Conservation (phyloP, 495 filamentous ascomycete genomes). For the Trichoderma asperelloides region DNA sequence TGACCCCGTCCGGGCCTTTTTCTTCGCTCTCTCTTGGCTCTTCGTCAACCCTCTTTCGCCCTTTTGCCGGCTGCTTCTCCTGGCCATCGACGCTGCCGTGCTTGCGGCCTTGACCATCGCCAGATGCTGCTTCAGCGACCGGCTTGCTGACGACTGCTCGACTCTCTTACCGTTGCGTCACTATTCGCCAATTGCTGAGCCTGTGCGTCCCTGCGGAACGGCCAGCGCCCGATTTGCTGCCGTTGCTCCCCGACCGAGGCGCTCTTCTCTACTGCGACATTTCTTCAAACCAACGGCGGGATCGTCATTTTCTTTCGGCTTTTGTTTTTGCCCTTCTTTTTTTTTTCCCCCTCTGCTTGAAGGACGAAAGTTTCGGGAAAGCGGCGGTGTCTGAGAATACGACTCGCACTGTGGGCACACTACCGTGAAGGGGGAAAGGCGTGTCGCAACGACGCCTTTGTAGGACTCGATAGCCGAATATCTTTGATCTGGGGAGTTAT, state of each 20-base stretch:
- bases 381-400: neutral
- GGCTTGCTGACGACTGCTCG: neutral
- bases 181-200: slow-evolving; percentile 2
- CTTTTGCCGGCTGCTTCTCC: neutral
- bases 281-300: neutral
- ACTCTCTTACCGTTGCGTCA: neutral
- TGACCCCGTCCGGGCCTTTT: slow-evolving; percentile 1
- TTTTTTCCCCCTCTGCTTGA: neutral
- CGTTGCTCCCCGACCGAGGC: neutral
- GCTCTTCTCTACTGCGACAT: neutral
- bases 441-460: neutral
- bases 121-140: neutral
- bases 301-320: neutral
- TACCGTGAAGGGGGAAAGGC: neutral
- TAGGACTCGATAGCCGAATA: neutral
- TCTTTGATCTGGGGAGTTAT: neutral
- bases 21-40: neutral
- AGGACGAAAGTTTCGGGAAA: neutral
- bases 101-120: neutral
- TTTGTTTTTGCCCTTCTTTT: neutral
- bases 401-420: neutral
- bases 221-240: neutral
- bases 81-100: neutral
- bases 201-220: neutral
- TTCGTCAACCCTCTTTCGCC: neutral